Percentiles rank a stretch among this genome's conserved stretches.
These are phyloP conservation scores for Amphicarpaea edgeworthii DNA, from an alignment of 306 rosid genomes.

Conservation along the genomic window DNA sequence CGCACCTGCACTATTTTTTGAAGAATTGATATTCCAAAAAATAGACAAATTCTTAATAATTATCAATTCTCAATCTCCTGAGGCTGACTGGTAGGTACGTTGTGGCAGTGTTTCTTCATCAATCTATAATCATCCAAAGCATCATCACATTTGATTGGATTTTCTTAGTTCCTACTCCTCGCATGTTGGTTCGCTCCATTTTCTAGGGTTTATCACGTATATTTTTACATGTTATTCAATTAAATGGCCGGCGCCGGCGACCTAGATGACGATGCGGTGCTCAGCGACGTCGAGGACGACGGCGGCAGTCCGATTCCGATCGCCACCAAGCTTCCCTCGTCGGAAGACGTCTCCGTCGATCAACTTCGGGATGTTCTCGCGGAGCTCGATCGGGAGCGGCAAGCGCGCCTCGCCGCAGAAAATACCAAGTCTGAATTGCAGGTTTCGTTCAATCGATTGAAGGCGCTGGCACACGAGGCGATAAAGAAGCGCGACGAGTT, in stretches of 20 bases:
- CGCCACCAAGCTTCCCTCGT: slow-evolving; percentile 38
- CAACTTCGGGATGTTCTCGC: slow-evolving; percentile 66
- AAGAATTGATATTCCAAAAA: neutral
- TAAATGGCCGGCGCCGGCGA: slow-evolving; percentile 74
- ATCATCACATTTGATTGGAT: neutral
- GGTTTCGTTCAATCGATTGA: slow-evolving; percentile 71
- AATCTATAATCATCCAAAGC: neutral
- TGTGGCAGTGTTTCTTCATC: slow-evolving; percentile 34
- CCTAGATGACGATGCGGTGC: slow-evolving; percentile 80
- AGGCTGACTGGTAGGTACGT: slow-evolving; percentile 44
- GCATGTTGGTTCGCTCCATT: slow-evolving; percentile 22
- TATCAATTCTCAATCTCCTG: neutral
- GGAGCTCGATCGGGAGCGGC: slow-evolving; percentile 91
- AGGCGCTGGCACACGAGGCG: slow-evolving; percentile 84
- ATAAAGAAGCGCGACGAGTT: slow-evolving; percentile 85
- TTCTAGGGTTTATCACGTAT: slow-evolving; percentile 57
- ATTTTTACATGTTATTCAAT: slow-evolving; percentile 15
- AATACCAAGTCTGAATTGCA: slow-evolving; percentile 75
- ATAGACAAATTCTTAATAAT: neutral
- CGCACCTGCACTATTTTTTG: neutral
- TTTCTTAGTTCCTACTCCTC: neutral
- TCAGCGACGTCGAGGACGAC: slow-evolving; percentile 92
- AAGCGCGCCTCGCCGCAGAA: slow-evolving; percentile 79
- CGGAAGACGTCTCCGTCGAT: slow-evolving; percentile 73
- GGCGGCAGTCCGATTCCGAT: slow-evolving; percentile 71